Evolutionary conservation across 2,329 filamentous ascomycete genomes (phyloP).

Genomic region (Allantophomopsis lycopodina): DNA sequence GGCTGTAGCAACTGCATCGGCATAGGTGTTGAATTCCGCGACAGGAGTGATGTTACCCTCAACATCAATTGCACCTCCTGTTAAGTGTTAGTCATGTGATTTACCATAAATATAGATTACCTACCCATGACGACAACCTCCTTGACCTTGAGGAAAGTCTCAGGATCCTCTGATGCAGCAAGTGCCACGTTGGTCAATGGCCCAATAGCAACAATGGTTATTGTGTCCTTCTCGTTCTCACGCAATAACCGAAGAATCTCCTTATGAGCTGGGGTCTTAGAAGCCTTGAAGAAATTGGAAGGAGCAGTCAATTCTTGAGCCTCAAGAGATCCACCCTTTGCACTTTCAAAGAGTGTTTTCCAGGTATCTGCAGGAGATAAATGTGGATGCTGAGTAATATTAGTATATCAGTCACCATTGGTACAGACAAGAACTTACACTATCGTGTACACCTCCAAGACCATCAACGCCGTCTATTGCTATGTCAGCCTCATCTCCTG

Average conservation of each 20-base stretch:
- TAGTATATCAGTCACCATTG: no score
- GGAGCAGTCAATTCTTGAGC: slow-evolving; percentile 14
- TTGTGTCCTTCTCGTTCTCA: slow-evolving; percentile 69
- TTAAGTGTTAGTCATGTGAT: no score
- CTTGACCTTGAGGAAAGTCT: slow-evolving; percentile 77
- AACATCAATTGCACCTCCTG: slow-evolving; percentile 54
- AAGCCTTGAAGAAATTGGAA: slow-evolving; percentile 57
- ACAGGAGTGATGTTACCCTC: slow-evolving; percentile 76
- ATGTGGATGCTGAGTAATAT: slow-evolving; percentile 45
- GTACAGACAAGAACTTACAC: slow-evolving; percentile 20
- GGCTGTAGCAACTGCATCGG: slow-evolving; percentile 68
- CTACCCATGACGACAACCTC: slow-evolving; percentile 87
- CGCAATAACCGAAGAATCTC: slow-evolving; percentile 81
- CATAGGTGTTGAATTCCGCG: slow-evolving; percentile 92
- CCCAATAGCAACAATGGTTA: slow-evolving; percentile 83
- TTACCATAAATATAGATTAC: no score
- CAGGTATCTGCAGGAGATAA: slow-evolving; percentile 62
- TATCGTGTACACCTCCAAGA: slow-evolving; percentile 59
- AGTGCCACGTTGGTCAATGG: slow-evolving; percentile 89
- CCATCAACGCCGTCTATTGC: slow-evolving; percentile 59
- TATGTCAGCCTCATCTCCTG: slow-evolving; percentile 1
- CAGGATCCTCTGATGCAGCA: slow-evolving; percentile 76
- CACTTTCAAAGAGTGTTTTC: slow-evolving; percentile 49
- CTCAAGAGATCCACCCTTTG: slow-evolving; percentile 23
- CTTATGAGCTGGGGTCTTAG: slow-evolving; percentile 58